phyloP scores from a whole-genome alignment of 148 eudicot genomes.

The Silene latifolia region DNA sequence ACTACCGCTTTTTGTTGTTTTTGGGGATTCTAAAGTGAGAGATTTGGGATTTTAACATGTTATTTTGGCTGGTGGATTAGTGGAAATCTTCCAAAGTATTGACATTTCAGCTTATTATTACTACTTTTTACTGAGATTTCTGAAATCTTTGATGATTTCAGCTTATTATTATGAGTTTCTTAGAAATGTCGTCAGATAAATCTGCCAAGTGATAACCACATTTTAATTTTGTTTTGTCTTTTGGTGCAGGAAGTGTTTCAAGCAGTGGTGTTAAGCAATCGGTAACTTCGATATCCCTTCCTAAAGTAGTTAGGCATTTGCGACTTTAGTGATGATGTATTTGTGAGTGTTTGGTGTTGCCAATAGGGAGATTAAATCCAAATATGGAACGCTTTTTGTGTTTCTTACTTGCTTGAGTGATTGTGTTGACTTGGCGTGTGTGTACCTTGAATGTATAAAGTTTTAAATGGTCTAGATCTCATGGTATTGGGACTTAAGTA shows the following conservation, averaged over 20 bases:
- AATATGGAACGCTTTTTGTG: neutral
- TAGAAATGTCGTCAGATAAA: neutral
- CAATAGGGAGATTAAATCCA: neutral
- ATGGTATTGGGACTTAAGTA: neutral
- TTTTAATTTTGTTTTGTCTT: neutral
- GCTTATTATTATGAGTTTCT: too few species aligned
- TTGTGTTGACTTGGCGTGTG: too few species aligned
- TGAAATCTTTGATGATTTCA: too few species aligned
- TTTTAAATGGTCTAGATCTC: neutral
- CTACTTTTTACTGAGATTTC: too few species aligned
- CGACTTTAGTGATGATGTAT: neutral
- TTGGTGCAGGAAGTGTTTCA: constrained; percentile 44
- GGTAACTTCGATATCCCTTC: constrained; percentile 27
- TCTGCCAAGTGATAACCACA: neutral
- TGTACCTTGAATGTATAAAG: too few species aligned
- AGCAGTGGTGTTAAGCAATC: constrained; percentile 36
- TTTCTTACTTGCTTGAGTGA: too few species aligned
- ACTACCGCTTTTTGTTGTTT: too few species aligned
- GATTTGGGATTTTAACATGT: too few species aligned
- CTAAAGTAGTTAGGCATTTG: neutral
- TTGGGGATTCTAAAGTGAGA: too few species aligned
- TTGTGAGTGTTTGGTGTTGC: neutral
- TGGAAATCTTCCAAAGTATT: too few species aligned
- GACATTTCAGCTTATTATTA: too few species aligned
- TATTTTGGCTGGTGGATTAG: too few species aligned